phyloP scores from a whole-genome alignment of 192 early-diverging fungal species.

The Backusella tarrabulga region DNA sequence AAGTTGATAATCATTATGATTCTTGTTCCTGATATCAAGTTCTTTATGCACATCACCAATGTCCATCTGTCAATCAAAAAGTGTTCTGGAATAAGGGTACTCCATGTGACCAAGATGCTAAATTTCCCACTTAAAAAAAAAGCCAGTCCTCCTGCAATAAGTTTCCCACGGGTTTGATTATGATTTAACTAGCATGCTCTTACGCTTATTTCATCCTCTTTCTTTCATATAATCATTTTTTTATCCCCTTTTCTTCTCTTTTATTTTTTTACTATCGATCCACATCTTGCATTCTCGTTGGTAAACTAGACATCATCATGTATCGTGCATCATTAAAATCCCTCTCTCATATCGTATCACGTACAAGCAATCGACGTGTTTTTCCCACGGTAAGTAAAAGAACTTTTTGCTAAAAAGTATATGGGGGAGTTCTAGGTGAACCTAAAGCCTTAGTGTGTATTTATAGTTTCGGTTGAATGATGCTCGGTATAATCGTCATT shows the following conservation, averaged over 20 bases:
- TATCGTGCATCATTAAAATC: not conserved
- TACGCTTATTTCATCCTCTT: not conserved
- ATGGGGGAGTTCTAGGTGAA: not conserved
- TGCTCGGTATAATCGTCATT: slow-evolving; percentile 30
- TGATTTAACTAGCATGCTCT: not conserved
- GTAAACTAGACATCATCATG: not conserved
- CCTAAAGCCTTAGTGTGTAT: not conserved
- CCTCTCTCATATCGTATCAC: not conserved
- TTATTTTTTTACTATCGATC: not conserved
- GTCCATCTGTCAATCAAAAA: not conserved
- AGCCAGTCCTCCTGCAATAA: not conserved
- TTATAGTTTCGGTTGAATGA: not conserved
- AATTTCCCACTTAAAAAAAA: not conserved
- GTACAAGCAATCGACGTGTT: not conserved
- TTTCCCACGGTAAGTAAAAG: not conserved
- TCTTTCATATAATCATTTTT: not conserved
- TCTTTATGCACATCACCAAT: too few relatives aligned
- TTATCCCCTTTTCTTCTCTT: not conserved
- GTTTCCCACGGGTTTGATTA: slow-evolving; percentile 2
- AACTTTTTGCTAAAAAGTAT: not conserved
- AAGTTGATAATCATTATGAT: too few relatives aligned
- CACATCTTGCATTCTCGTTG: not conserved
- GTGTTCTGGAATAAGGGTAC: not conserved
- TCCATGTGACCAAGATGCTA: not conserved
- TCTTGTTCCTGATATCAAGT: too few relatives aligned